A percentile compares a stretch with the other conserved stretches of the same genome.
Conservation (phyloP, 1,284 basidiomycete species). For the Mycosarcoma mackinlayi region DNA sequence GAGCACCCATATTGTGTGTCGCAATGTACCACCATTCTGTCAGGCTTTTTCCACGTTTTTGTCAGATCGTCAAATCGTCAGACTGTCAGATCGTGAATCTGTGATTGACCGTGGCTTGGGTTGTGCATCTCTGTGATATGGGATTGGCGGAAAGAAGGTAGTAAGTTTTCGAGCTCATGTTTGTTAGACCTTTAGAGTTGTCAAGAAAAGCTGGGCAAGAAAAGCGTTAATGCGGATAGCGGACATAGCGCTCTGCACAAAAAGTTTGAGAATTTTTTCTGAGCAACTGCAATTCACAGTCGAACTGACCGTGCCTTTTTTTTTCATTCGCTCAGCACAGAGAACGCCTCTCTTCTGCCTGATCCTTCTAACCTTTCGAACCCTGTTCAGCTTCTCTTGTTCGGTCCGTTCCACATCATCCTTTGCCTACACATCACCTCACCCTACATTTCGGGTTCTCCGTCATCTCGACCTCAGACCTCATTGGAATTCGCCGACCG, state of each 20-base stretch:
- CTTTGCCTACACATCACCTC: background rate
- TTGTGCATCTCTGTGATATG: too few species aligned
- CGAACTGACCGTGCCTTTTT: slow-evolving; percentile 13
- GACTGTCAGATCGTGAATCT: too few species aligned
- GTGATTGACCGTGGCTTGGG: too few species aligned
- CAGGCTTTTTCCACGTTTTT: too few species aligned
- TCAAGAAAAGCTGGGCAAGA: slow-evolving; percentile 20
- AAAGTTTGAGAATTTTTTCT: slow-evolving; percentile 47
- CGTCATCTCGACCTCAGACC: too few species aligned
- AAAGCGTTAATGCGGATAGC: slow-evolving; percentile 23
- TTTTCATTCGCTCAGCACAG: background rate
- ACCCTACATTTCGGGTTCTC: too few species aligned
- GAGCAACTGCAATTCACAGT: too few species aligned
- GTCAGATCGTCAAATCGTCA: too few species aligned
- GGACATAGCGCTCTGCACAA: slow-evolving; percentile 9
- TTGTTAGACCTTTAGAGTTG: slow-evolving; percentile 8
- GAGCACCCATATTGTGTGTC: background rate
- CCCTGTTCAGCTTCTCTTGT: background rate
- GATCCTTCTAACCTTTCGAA: background rate
- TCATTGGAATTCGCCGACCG: too few species aligned
- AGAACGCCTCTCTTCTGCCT: slow-evolving; percentile 4
- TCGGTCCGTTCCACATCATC: background rate
- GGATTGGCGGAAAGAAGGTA: too few species aligned
- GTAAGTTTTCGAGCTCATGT: too few species aligned
- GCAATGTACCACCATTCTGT: background rate